Conservation (phyloP, 148 eudicot genomes). For the Camellia lanceoleosa region DNA sequence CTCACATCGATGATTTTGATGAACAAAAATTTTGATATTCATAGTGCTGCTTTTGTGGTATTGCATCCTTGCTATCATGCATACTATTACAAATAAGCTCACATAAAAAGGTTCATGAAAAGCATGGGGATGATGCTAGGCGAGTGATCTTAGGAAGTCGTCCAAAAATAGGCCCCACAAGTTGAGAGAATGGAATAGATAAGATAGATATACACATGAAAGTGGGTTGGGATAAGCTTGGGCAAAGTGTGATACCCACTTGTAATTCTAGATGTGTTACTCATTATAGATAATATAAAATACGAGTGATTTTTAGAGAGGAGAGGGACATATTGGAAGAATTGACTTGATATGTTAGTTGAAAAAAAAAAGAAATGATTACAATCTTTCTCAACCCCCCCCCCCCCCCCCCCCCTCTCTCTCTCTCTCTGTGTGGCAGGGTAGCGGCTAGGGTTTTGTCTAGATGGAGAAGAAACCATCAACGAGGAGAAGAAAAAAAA, state of each 20-base stretch:
- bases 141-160: background rate
- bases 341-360: no score
- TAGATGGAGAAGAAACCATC: no score
- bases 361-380: no score
- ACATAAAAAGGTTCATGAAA: background rate
- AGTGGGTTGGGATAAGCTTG: constrained; percentile 18
- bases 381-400: no score
- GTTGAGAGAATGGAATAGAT: background rate
- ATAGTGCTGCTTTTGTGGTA: no score
- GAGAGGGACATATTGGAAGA: background rate
- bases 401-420: no score
- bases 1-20: no score
- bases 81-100: background rate
- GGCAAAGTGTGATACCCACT: constrained; percentile 31
- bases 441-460: no score
- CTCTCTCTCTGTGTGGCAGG: no score
- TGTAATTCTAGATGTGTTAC: background rate
- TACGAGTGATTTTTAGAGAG: background rate
- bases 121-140: background rate
- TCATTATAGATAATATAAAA: background rate
- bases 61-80: background rate
- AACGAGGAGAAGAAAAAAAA: no score
- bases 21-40: no score
- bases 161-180: constrained; percentile 19
- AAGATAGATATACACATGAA: background rate